phyloP scores from a whole-genome alignment of 2,329 filamentous ascomycete genomes.

The Thelonectria olida region DNA sequence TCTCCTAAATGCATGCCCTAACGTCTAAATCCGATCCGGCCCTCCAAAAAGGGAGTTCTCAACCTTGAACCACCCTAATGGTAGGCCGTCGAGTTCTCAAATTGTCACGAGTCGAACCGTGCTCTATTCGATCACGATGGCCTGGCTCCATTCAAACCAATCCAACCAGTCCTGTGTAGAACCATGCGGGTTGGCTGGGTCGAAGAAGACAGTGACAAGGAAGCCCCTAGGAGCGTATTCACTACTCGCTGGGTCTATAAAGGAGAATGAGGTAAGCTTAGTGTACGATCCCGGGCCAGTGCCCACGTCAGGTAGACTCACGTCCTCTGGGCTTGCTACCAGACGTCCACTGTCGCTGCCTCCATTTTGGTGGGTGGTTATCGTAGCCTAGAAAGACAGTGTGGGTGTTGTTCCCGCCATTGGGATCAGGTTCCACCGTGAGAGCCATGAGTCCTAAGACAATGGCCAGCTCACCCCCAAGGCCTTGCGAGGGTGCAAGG shows the following conservation, averaged over 20 bases:
- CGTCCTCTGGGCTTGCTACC: constrained; percentile 34
- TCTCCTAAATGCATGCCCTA: too few species aligned
- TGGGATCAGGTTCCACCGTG: constrained; percentile 8
- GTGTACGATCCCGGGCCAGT: too few species aligned
- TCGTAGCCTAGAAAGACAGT: constrained; percentile 35
- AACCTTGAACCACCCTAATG: too few species aligned
- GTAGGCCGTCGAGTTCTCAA: too few species aligned
- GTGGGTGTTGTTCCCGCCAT: constrained; percentile 8
- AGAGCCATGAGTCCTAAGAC: constrained; percentile 54
- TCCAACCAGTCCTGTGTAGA: constrained; percentile 39
- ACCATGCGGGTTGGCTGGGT: constrained; percentile 39
- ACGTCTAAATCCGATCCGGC: too few species aligned
- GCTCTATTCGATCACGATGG: constrained; percentile 38
- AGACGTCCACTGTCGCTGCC: constrained; percentile 35
- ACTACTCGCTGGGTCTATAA: constrained; percentile 35
- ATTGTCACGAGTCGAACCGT: too few species aligned
- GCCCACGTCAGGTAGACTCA: too few species aligned
- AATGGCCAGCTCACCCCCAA: constrained; percentile 50
- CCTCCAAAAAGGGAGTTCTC: too few species aligned
- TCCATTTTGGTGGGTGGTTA: constrained; percentile 37
- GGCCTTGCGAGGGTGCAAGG: constrained; percentile 39
- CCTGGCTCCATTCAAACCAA: constrained; percentile 38
- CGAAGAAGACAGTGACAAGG: constrained; percentile 45
- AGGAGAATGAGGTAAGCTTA: background rate
- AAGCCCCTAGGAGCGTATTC: constrained; percentile 44